Conservation (phyloP, 106 monocot genomes). For the Acorus gramineus region DNA sequence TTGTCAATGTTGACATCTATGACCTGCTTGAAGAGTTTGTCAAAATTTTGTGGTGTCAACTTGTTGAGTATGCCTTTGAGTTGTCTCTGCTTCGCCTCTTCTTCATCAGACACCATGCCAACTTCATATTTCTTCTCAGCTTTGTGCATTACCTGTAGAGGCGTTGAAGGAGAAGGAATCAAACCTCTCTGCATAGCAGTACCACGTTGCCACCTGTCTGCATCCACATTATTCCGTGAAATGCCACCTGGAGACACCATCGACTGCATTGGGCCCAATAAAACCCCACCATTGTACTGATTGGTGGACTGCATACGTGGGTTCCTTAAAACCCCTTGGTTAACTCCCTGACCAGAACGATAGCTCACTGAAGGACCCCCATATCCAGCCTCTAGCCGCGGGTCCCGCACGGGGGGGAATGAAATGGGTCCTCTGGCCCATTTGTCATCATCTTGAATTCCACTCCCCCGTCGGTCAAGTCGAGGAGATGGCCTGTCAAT, state of each 20-base stretch:
- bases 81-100: conserved; percentile 68
- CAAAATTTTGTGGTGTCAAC: conserved; percentile 83
- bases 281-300: conserved; percentile 56
- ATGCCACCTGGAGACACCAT: conserved; percentile 28
- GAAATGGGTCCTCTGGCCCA: conserved; percentile 41
- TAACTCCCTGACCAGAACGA: conserved; percentile 43
- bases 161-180: conserved; percentile 55
- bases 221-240: conserved; percentile 32
- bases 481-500: conserved; percentile 37
- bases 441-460: conserved; percentile 41
- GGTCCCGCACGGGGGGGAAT: conserved; percentile 23
- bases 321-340: conserved; percentile 51
- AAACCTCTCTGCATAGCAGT: conserved; percentile 43
- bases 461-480: conserved; percentile 27
- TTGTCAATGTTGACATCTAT: conserved; percentile 67
- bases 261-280: conserved; percentile 53
- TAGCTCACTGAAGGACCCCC: conserved; percentile 13
- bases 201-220: conserved; percentile 74
- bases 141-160: conserved; percentile 60
- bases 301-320: conserved; percentile 35
- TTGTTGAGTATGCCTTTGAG: conserved; percentile 82
- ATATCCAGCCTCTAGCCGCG: conserved; percentile 24
- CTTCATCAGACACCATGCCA: conserved; percentile 57
- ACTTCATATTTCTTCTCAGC: conserved; percentile 69
- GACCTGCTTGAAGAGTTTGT: conserved; percentile 60